Conservation (phyloP, 495 filamentous ascomycete species). For the Polyplosphaeria fusca region DNA sequence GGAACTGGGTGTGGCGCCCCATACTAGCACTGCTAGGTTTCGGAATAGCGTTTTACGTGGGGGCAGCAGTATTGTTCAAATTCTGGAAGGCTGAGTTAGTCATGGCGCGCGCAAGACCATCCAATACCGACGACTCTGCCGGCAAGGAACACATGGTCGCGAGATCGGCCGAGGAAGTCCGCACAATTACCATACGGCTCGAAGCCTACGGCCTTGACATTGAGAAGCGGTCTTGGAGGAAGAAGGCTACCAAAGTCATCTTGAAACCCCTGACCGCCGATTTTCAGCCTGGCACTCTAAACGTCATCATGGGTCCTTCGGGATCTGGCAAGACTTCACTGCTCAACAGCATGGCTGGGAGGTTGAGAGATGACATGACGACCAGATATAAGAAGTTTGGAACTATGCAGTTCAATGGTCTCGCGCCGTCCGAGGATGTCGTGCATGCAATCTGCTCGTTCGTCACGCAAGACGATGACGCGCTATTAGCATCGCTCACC, state of each 20-base stretch:
- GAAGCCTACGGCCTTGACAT: constrained; percentile 60
- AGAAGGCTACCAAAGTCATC: constrained; percentile 50
- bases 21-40: constrained; percentile 60
- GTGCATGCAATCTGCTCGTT: constrained; percentile 68
- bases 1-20: constrained; percentile 60
- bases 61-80: constrained; percentile 55
- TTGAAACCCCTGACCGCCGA: constrained; percentile 59
- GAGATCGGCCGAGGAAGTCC: constrained; percentile 50
- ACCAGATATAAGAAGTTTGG: constrained; percentile 56
- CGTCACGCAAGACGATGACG: constrained; percentile 74
- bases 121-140: constrained; percentile 55
- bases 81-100: constrained; percentile 59
- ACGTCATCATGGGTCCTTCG: constrained; percentile 76
- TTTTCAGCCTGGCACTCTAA: constrained; percentile 62
- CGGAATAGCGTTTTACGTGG: constrained; percentile 53
- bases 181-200: constrained; percentile 58
- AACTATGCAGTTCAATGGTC: constrained; percentile 63
- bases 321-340: constrained; percentile 71
- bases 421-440: constrained; percentile 60
- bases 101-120: constrained; percentile 54
- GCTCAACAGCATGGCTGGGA: constrained; percentile 63
- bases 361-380: constrained; percentile 54
- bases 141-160: constrained; percentile 60
- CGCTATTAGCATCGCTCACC: constrained; percentile 67
- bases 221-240: constrained; percentile 50